Evolutionary conservation across 805 yeast genomes (phyloP).

Genomic region (Starmerella apicola): DNA sequence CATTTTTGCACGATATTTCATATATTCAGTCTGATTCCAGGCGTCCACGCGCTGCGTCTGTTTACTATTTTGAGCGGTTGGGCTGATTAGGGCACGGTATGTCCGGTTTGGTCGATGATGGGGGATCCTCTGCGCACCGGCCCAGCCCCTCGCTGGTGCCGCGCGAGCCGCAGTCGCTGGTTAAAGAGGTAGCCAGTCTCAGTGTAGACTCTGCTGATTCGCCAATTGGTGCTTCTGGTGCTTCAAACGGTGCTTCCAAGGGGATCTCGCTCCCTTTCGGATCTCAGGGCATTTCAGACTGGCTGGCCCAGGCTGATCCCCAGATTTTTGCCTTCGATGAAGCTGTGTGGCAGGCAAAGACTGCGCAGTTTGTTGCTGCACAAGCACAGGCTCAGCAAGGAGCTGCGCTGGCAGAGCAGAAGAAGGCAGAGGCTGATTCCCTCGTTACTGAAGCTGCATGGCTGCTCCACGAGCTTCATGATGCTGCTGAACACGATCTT

Average conservation of each 20-base stretch:
- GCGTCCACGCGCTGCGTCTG: too few relatives aligned
- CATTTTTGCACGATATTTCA: too few relatives aligned
- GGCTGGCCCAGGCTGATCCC: slow-evolving; percentile 15
- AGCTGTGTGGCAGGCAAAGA: slow-evolving; percentile 7
- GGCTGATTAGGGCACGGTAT: too few relatives aligned
- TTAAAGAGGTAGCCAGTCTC: slow-evolving; percentile 20
- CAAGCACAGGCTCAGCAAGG: neutral
- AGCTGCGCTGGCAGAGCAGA: slow-evolving; percentile 18
- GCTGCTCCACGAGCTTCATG: slow-evolving; percentile 41
- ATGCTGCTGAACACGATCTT: slow-evolving; percentile 48
- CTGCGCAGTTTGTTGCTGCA: too few relatives aligned
- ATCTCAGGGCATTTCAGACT: slow-evolving; percentile 10
- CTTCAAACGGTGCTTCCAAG: too few relatives aligned
- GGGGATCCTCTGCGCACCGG: slow-evolving; percentile 20
- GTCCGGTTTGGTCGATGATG: slow-evolving; percentile 22
- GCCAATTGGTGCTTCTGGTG: too few relatives aligned
- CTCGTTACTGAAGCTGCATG: slow-evolving; percentile 37
- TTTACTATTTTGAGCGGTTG: too few relatives aligned
- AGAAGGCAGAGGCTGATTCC: slow-evolving; percentile 36
- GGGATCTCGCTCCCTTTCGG: too few relatives aligned
- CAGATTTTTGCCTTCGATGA: slow-evolving; percentile 7
- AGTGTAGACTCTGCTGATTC: slow-evolving; percentile 10
- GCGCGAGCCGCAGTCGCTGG: slow-evolving; percentile 12
- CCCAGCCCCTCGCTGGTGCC: neutral
- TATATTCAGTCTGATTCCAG: too few relatives aligned